Conservation (phyloP, 169 alveolate species). For the Perkinsus chesapeaki region DNA sequence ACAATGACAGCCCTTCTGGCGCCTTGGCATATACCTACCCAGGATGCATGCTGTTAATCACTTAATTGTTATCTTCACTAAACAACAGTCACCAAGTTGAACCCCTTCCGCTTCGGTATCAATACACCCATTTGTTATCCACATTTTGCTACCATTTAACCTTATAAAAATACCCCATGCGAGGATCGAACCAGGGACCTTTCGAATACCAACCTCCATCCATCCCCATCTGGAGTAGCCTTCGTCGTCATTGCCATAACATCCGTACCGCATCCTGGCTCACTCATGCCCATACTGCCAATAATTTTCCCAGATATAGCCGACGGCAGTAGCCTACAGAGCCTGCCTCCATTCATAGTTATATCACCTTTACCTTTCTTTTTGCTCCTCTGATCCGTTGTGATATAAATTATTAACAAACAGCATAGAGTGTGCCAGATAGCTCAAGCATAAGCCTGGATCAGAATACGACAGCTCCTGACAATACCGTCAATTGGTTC, state of each 20-base stretch:
- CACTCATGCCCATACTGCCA: slow-evolving; percentile 9
- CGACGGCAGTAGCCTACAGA: background rate
- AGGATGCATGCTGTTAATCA: too few relatives aligned
- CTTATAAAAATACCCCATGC: background rate
- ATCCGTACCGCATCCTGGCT: slow-evolving; percentile 4
- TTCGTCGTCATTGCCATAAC: background rate
- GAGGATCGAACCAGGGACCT: background rate
- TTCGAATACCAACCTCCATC: background rate
- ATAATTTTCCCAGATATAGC: background rate
- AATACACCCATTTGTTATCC: background rate
- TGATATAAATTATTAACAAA: slow-evolving; percentile 1
- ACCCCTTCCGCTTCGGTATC: background rate
- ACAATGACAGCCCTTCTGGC: background rate
- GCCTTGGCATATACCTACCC: background rate
- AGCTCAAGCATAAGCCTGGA: background rate
- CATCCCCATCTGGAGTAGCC: slow-evolving; percentile 8
- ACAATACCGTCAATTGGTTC: too few relatives aligned
- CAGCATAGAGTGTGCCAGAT: background rate
- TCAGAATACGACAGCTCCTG: background rate
- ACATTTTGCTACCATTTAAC: background rate
- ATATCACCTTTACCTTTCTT: background rate
- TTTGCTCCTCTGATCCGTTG: background rate
- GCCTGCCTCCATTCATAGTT: background rate
- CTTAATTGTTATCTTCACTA: too few relatives aligned
- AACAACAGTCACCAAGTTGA: background rate